Conservation (phyloP, 2,329 filamentous ascomycete genomes). For the Monosporascus cannonballus region DNA sequence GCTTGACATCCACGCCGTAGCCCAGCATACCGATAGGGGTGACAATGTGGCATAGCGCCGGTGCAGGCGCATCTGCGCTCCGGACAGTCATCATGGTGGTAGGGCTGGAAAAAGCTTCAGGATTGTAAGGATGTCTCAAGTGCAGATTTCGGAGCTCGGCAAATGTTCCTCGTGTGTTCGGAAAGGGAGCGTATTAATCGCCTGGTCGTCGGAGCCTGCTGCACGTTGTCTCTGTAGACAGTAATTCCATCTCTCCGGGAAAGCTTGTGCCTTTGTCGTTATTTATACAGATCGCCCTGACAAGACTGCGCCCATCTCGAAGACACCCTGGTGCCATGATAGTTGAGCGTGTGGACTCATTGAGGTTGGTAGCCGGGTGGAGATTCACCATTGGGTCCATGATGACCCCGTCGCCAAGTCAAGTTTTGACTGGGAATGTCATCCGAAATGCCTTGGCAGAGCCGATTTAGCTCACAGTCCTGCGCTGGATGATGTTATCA, state of each 20-base stretch:
- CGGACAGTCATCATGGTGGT: background rate
- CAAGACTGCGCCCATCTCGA: background rate
- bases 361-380: background rate
- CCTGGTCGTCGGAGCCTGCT: too few relatives aligned
- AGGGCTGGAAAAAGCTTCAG: background rate
- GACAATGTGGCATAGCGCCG: constrained; percentile 32
- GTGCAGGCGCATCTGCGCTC: background rate
- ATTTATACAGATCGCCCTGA: background rate
- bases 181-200: background rate
- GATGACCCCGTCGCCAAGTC: background rate
- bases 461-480: background rate
- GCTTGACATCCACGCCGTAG: constrained; percentile 36
- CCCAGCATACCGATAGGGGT: constrained; percentile 44
- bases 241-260: too few relatives aligned
- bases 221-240: too few relatives aligned
- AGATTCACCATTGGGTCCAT: background rate
- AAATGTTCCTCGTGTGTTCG: background rate
- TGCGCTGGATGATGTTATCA: background rate
- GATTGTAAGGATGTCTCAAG: background rate
- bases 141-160: background rate
- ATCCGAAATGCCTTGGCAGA: background rate
- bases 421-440: background rate
- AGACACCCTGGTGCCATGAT: background rate
- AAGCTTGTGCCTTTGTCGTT: too few relatives aligned
- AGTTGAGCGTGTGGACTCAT: background rate